These are phyloP conservation scores for Rhodomyrtus tomentosa DNA, from an alignment of 345 rosid genomes.

Conservation along the genomic window DNA sequence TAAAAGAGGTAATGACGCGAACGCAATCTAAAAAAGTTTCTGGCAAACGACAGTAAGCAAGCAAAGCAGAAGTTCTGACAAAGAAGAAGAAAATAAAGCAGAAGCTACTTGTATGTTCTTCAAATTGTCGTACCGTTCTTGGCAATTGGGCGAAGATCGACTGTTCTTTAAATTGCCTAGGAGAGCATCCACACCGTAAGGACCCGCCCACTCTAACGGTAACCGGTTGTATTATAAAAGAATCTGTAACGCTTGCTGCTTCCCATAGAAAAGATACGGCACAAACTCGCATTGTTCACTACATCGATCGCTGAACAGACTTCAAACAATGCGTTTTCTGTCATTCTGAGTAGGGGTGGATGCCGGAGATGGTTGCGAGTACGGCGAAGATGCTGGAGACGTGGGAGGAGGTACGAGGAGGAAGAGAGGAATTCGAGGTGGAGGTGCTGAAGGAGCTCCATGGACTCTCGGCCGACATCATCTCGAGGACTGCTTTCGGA, in stretches of 20 bases:
- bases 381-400: constrained; percentile 34
- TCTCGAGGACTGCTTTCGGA: constrained; percentile 86
- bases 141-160: not conserved
- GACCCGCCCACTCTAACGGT: not conserved
- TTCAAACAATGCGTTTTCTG: not conserved
- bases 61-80: not conserved
- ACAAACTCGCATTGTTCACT: not conserved
- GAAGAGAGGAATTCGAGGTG: constrained; percentile 49
- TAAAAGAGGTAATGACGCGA: not conserved
- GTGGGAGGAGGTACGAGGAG: constrained; percentile 58
- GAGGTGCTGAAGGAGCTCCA: constrained; percentile 54
- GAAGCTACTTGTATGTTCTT: not conserved
- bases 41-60: not conserved
- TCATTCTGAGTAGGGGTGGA: constrained; percentile 31
- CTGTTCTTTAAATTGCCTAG: not conserved
- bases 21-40: not conserved
- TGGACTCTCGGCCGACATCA: constrained; percentile 50
- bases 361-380: constrained; percentile 52
- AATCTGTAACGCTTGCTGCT: not conserved
- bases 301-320: not conserved
- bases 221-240: not conserved
- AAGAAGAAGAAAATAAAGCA: not conserved
- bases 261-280: not conserved
- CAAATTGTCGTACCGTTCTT: not conserved
- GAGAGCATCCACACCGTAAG: not conserved